Evolutionary conservation across 2,329 filamentous ascomycete genomes (phyloP), one percentile per base, ranked within the genome.

Genomic region (Coniochaeta sp.): DNA sequence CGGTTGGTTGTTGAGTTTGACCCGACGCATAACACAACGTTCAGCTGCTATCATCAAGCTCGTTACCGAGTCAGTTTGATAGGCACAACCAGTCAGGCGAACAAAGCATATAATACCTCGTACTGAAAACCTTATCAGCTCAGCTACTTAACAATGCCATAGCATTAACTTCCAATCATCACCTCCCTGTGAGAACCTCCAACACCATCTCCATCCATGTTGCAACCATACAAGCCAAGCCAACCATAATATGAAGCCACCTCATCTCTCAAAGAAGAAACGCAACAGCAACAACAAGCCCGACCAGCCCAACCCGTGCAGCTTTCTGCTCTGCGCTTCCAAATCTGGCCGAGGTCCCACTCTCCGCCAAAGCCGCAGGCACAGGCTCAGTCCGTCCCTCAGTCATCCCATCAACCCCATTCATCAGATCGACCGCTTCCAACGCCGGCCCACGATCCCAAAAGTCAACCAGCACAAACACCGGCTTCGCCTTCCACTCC

Each of bases 401-500:
- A 6, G 31, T 36, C 1, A 12, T 57, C 11, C 40, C 22, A 2
- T 36, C 74, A 60, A 86, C 73, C 9, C 75, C 77, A 71, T 93
- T 93, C 68, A 91, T 72, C 54, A 67, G 73, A 73, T 95, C 90
- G 1, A 89, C 87, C 0, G 87, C 86, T 7, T 79, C 77, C 59
- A 95, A 84, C 34, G 89, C 83, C 0, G 88, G 85, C 0, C 88
- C 90, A 62, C 86, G 79, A 70, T 90, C 87, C 72, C 87, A 92
- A 72, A 91, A 93, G 73, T 96, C 90, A 1, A 93, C 89, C 11
- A 95, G 79, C 22, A 91, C 80, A 67, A 91, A 93, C 3, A 80
- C 86, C n/a, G 90, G 89, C 57, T 80, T 77, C 2, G 66, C 68
- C 58, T 76, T 73, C 61, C 71, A 71, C 50, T 75, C 70, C 36